A percentile compares a stretch with the other conserved stretches of the same genome.
Evolutionary conservation across 352 stramenopile genomes (phyloP).

Genomic region (Globisporangium uncinulatum): DNA sequence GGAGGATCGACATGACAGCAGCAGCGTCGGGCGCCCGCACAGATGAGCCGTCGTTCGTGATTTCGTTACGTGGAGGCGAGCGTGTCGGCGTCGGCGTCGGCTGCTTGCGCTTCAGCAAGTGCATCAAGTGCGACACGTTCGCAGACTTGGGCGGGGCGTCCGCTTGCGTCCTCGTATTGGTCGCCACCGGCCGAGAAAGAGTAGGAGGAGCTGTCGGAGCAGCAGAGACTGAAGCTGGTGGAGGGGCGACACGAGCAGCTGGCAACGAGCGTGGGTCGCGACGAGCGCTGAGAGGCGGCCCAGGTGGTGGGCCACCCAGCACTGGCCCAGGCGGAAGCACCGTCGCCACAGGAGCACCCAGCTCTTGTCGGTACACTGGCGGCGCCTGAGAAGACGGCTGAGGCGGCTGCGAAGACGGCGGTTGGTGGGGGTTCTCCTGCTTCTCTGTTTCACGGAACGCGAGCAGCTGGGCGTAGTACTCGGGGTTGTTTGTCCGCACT

Average conservation of each 20-base stretch:
- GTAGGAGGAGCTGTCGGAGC: background rate
- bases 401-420: background rate
- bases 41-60: conserved; percentile 47
- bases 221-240: background rate
- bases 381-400: no score
- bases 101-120: conserved; percentile 76
- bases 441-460: conserved; percentile 40
- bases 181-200: no score
- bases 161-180: background rate
- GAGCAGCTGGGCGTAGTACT: conserved; percentile 79
- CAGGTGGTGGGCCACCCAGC: conserved; percentile 5
- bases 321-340: conserved; percentile 6
- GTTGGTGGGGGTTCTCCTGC: conserved; percentile 9
- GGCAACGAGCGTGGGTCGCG: background rate
- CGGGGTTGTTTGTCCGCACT: conserved; percentile 80
- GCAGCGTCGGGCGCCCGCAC: conserved; percentile 43
- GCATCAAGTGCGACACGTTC: conserved; percentile 79
- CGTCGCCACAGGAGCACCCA: background rate
- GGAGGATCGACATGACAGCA: conserved; percentile 82
- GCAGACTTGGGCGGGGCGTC: conserved; percentile 35
- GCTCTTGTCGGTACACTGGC: background rate
- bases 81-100: conserved; percentile 10
- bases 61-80: conserved; percentile 26
- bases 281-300: background rate
- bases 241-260: background rate